A percentile compares a stretch with the other conserved stretches of the same genome.
Evolutionary conservation across 2,329 filamentous ascomycete species (phyloP).

Genomic region (Volutella citrinella): DNA sequence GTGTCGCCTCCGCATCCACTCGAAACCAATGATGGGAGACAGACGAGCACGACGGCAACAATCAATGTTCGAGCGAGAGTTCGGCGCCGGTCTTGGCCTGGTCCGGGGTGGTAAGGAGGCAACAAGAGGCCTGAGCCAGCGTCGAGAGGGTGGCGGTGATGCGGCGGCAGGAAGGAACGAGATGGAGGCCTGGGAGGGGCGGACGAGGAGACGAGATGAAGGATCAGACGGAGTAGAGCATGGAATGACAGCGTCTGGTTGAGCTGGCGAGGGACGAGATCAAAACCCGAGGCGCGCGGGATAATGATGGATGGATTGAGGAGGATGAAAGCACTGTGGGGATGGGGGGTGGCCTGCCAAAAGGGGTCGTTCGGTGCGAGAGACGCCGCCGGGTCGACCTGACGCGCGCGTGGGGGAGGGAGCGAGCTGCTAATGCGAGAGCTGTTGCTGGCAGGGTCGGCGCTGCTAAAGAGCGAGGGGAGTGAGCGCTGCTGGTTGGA

Average conservation of each 20-base stretch:
- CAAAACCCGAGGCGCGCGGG: conserved; percentile 18
- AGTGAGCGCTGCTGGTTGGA: no score
- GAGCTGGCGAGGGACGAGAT: conserved; percentile 14
- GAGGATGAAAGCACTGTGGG: conserved; percentile 24
- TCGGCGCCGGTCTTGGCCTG: no score
- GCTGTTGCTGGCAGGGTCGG: conserved; percentile 4
- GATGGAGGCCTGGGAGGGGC: no score
- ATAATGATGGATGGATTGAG: conserved; percentile 27
- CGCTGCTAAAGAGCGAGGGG: conserved; percentile 9
- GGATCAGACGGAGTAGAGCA: no score
- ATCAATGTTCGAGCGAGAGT: no score
- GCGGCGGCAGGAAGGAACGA: no score
- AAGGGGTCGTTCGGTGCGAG: conserved; percentile 29
- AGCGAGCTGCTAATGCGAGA: no score
- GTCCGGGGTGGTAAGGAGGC: no score
- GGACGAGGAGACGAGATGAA: no score
- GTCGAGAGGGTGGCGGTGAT: no score
- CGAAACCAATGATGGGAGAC: conserved; percentile 15
- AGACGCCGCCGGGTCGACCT: conserved; percentile 26
- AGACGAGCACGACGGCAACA: no score
- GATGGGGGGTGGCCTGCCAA: conserved; percentile 21
- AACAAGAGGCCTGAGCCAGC: no score
- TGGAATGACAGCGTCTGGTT: conserved; percentile 5
- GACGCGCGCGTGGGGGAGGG: conserved; percentile 19
- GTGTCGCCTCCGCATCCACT: conserved; percentile 20